Conservation (phyloP, 2,329 filamentous ascomycete genomes). For the Penicillium sp. region DNA sequence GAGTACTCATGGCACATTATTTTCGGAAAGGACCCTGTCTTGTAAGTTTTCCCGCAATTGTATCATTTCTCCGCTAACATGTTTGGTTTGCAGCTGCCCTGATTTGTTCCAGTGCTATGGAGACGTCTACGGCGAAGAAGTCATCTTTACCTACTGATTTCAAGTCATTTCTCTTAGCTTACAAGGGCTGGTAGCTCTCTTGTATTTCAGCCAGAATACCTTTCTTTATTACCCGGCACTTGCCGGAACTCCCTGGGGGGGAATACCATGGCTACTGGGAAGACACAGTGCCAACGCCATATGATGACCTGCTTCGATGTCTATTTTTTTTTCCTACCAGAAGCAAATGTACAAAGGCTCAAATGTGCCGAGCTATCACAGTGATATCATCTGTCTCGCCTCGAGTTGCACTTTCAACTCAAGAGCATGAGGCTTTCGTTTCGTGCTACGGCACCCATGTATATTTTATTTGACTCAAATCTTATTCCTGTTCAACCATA, state of each 20-base stretch:
- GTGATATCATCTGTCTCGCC: neutral
- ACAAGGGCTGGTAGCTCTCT: neutral
- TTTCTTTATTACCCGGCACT: neutral
- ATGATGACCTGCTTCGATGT: slow-evolving; percentile 25
- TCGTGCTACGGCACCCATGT: slow-evolving; percentile 7
- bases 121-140: slow-evolving; percentile 26
- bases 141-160: slow-evolving; percentile 11
- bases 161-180: neutral
- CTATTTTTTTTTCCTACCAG: slow-evolving; percentile 9
- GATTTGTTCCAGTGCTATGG: slow-evolving; percentile 26
- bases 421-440: neutral
- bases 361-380: neutral
- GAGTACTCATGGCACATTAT: slow-evolving; percentile 64
- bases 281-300: slow-evolving; percentile 17
- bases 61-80: slow-evolving; percentile 3
- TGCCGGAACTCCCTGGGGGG: slow-evolving; percentile 2
- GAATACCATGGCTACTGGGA: slow-evolving; percentile 2
- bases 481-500: neutral
- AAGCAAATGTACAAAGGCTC: slow-evolving; percentile 16
- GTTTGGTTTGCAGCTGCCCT: slow-evolving; percentile 19
- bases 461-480: slow-evolving; percentile 2
- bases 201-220: neutral
- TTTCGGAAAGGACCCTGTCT: slow-evolving; percentile 40
- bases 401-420: neutral
- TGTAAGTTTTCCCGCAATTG: slow-evolving; percentile 25